A percentile compares a stretch with the other conserved stretches of the same genome.
These are phyloP conservation scores for Kodamaea laetipori DNA, from an alignment of 805 yeast genomes.

Conservation along the genomic window DNA sequence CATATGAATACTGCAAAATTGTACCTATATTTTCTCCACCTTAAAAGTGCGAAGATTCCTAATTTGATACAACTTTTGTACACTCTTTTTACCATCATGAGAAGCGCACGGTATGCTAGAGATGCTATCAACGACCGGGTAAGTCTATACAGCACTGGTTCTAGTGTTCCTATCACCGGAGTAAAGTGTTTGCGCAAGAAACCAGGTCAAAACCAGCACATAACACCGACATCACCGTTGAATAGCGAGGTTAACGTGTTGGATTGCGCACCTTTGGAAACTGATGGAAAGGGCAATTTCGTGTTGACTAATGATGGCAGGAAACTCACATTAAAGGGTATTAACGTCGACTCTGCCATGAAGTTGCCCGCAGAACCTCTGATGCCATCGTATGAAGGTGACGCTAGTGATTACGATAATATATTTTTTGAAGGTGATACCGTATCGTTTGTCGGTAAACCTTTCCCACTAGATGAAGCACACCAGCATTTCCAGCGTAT, in stretches of 20 bases:
- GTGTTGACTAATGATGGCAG: constrained; percentile 56
- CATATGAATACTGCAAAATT: no score
- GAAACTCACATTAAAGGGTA: constrained; percentile 69
- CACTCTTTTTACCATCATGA: constrained; percentile 15
- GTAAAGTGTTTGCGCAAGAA: constrained; percentile 30
- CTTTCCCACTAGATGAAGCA: constrained; percentile 76
- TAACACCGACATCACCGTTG: constrained; percentile 15
- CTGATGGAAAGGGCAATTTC: constrained; percentile 59
- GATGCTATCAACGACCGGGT: constrained; percentile 36
- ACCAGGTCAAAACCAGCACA: constrained; percentile 20
- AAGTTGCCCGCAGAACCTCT: constrained; percentile 67
- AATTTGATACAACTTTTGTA: background rate
- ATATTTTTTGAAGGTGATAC: constrained; percentile 68
- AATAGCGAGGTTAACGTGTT: constrained; percentile 13
- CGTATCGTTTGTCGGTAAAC: constrained; percentile 82
- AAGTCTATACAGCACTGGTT: constrained; percentile 29
- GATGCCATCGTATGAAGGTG: constrained; percentile 44
- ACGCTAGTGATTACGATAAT: constrained; percentile 36
- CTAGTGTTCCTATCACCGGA: constrained; percentile 29
- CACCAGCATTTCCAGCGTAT: constrained; percentile 66
- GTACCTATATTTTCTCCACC: no score
- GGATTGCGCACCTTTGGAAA: constrained; percentile 25
- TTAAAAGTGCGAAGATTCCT: no score
- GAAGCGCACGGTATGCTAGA: constrained; percentile 26
- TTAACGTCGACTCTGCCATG: constrained; percentile 74